These are phyloP conservation scores for Nicotiana rustica DNA, from an alignment of 305 asterid genomes.

Conservation along the genomic window DNA sequence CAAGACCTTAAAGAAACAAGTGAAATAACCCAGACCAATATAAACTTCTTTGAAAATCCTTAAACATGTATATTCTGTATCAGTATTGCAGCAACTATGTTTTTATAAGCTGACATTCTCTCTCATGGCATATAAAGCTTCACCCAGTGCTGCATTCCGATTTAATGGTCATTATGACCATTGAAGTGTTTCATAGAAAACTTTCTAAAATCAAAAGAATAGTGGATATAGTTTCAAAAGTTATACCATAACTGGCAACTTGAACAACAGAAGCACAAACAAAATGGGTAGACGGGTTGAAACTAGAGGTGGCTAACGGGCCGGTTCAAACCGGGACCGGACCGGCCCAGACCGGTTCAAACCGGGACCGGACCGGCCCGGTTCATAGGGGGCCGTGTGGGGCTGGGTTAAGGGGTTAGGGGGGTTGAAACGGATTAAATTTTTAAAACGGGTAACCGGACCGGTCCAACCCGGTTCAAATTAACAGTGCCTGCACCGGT, in stretches of 20 bases:
- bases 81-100: constrained; percentile 4
- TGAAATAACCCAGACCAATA: neutral
- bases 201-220: constrained; percentile 22
- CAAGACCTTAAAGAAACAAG: too few species aligned
- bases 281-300: neutral
- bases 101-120: neutral
- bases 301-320: neutral
- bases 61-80: neutral
- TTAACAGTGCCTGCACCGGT: too few species aligned
- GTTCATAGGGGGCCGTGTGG: too few species aligned
- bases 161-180: constrained; percentile 33
- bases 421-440: too few species aligned
- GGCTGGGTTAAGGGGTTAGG: too few species aligned
- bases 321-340: too few species aligned
- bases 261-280: constrained; percentile 19
- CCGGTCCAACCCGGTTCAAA: too few species aligned
- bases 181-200: constrained; percentile 23
- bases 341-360: too few species aligned
- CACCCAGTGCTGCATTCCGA: neutral
- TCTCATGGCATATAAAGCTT: constrained; percentile 14
- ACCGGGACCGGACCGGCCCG: too few species aligned
- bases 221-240: neutral
- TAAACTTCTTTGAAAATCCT: neutral
- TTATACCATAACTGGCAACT: constrained; percentile 3
- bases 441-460: too few species aligned